A percentile compares a stretch with the other conserved stretches of the same genome.
These are phyloP conservation scores for Starmerella bombicola DNA, from an alignment of 805 yeast genomes.

Conservation along the genomic window DNA sequence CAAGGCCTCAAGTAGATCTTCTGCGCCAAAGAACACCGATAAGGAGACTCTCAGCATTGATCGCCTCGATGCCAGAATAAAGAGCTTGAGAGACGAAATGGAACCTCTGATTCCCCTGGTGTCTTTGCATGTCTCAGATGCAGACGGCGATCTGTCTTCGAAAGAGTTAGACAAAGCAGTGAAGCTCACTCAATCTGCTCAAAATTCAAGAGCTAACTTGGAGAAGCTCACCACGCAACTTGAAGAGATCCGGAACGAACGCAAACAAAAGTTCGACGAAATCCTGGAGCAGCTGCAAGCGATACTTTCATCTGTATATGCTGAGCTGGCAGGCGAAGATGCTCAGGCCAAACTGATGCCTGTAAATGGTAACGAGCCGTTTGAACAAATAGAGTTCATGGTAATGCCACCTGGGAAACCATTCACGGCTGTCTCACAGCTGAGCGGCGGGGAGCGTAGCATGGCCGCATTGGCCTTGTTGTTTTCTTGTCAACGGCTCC, in stretches of 20 bases:
- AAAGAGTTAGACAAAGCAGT: not conserved
- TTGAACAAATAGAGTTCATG: slow-evolving; percentile 73
- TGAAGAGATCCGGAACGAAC: slow-evolving; percentile 42
- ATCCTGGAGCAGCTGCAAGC: slow-evolving; percentile 69
- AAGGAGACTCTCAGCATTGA: slow-evolving; percentile 10
- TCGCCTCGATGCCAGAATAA: slow-evolving; percentile 6
- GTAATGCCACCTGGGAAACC: slow-evolving; percentile 96
- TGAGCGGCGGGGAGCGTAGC: slow-evolving; percentile 95
- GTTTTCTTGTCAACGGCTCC: slow-evolving; percentile 80
- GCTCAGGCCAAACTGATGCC: slow-evolving; percentile 70
- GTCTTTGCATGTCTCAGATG: not conserved
- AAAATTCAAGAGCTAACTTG: slow-evolving; percentile 3
- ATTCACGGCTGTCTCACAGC: slow-evolving; percentile 78
- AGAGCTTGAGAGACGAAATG: slow-evolving; percentile 3
- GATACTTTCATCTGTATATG: slow-evolving; percentile 63
- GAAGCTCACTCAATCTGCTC: slow-evolving; percentile 8
- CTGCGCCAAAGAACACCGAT: not conserved
- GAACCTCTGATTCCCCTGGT: slow-evolving; percentile 7
- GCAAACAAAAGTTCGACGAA: slow-evolving; percentile 51
- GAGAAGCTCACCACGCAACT: slow-evolving; percentile 29
- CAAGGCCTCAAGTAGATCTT: not conserved
- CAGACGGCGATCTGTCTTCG: not conserved
- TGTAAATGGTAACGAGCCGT: slow-evolving; percentile 87
- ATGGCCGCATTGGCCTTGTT: slow-evolving; percentile 89
- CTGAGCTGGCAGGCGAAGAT: slow-evolving; percentile 65